Evolutionary conservation across 805 yeast species (phyloP), one percentile per base, ranked within the genome.

Genomic region (Clavispora asparagi): DNA sequence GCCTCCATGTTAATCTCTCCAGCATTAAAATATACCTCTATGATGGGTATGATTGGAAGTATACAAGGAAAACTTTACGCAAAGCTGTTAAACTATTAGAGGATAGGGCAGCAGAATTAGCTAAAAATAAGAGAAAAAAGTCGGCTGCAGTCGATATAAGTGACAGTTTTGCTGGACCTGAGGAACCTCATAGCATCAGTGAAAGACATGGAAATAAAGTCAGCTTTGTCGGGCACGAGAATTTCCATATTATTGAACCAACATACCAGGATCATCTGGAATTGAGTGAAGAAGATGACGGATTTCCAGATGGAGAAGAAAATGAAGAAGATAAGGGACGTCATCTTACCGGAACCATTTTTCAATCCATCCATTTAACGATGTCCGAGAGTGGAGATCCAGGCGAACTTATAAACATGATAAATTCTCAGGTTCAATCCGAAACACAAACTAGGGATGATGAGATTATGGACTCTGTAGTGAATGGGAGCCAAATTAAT

Each of bases 31-130:
- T 85, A 2, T 77, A 72, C 42, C 64, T 92, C 16, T 82, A 78
- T 61, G 99, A 94, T 67, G 99, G 99, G 0, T 94, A 83, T 59
- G 98, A 94, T 56, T 90, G 97, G 95, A 77, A 77, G 45, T 78
- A 79, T 38, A 89, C 98, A 0, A 74, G 95, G 47, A 72, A 71
- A 23, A 72, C 82, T 0, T 83, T 94, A 27, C 68, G 72, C 10
- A 77, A 74, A n/a, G 85, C 87, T 0, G 82, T 91, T 0, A 77
- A 76, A 44, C 66, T 77, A 10, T 77, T 88, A 7, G 89, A 84
- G 53, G 68, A 63, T 7, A 72, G 68, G 37, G 82, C 77, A 19
- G 52, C 59, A 44, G 41, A 54, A 38, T 11, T 40, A 29, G 10
- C 17, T 16, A 33, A 43, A 17, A 43, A 41, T 16, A 40, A 35